phyloP scores from a whole-genome alignment of 495 filamentous ascomycete species.

The Lasiosphaeris hirsuta region DNA sequence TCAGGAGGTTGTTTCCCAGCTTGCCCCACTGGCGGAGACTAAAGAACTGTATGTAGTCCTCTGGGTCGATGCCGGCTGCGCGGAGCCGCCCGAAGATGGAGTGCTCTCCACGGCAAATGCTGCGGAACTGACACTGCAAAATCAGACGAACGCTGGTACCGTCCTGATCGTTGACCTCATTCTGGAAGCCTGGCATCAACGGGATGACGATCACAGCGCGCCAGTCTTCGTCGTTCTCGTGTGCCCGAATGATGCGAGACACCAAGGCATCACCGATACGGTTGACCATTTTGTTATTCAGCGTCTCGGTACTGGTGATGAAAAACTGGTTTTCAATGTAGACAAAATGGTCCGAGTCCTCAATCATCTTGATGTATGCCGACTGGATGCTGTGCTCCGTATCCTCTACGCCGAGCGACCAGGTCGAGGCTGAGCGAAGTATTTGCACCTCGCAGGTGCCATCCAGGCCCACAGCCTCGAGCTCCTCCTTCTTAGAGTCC shows the following conservation, averaged over 20 bases:
- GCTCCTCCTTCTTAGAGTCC: constrained; percentile 79
- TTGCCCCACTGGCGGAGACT: constrained; percentile 89
- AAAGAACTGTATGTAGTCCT: constrained; percentile 96
- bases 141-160: constrained; percentile 93
- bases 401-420: constrained; percentile 86
- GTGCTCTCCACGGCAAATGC: constrained; percentile 89
- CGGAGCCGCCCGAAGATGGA: constrained; percentile 88
- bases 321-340: constrained; percentile 99
- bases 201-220: constrained; percentile 92
- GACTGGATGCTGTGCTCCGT: constrained; percentile 93
- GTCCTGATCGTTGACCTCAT: constrained; percentile 88
- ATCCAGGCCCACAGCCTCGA: constrained; percentile 81
- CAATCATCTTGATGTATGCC: constrained; percentile 91
- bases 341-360: constrained; percentile 93
- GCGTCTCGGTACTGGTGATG: constrained; percentile 86
- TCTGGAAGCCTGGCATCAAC: constrained; percentile 97
- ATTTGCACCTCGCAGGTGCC: constrained; percentile 97
- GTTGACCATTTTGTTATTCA: constrained; percentile 85
- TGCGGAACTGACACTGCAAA: constrained; percentile 96
- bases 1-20: constrained; percentile 76
- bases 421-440: constrained; percentile 80
- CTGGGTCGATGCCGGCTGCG: constrained; percentile 82
- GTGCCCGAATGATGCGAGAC: constrained; percentile 81
- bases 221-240: constrained; percentile 85
- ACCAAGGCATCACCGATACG: constrained; percentile 93